Conservation (phyloP, 2,329 filamentous ascomycete species). For the Xylaria hypoxylon region DNA sequence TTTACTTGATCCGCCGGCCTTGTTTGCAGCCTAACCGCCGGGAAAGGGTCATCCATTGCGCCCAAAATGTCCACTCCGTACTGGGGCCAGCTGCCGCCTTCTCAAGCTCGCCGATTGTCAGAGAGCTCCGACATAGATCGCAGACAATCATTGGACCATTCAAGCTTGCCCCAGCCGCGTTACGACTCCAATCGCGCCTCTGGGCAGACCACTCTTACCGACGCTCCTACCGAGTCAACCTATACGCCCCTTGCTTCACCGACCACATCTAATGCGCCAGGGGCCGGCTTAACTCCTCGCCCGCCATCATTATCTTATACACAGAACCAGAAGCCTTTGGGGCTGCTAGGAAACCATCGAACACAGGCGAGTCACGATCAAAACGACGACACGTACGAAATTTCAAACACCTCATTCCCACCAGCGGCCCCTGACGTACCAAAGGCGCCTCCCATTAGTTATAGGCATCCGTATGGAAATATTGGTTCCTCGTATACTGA, state of each 20-base stretch:
- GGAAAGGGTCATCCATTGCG: constrained; percentile 35
- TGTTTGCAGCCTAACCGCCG: constrained; percentile 45
- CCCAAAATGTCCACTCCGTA: constrained; percentile 63
- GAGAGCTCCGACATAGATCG: constrained; percentile 51
- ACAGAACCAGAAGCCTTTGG: constrained; percentile 56
- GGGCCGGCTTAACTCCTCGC: constrained; percentile 67
- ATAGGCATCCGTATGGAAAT: constrained; percentile 62
- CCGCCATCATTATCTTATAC: constrained; percentile 68
- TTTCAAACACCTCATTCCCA: constrained; percentile 52
- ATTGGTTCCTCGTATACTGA: constrained; percentile 51
- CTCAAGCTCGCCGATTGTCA: constrained; percentile 59
- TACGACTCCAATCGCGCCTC: constrained; percentile 62
- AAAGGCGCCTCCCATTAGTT: constrained; percentile 68
- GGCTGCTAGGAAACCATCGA: constrained; percentile 58
- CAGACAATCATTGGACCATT: constrained; percentile 52
- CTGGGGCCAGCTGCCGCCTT: constrained; percentile 68
- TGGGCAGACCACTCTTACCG: constrained; percentile 66
- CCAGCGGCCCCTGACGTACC: constrained; percentile 72
- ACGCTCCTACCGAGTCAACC: constrained; percentile 68
- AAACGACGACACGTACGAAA: constrained; percentile 56
- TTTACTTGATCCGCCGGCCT: constrained; percentile 41
- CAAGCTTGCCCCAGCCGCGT: constrained; percentile 50
- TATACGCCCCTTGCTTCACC: constrained; percentile 69
- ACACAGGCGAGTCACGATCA: constrained; percentile 58
- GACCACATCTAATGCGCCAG: constrained; percentile 61